Conservation (phyloP, 768 basidiomycete species). For the Boletus coccyginus region DNA sequence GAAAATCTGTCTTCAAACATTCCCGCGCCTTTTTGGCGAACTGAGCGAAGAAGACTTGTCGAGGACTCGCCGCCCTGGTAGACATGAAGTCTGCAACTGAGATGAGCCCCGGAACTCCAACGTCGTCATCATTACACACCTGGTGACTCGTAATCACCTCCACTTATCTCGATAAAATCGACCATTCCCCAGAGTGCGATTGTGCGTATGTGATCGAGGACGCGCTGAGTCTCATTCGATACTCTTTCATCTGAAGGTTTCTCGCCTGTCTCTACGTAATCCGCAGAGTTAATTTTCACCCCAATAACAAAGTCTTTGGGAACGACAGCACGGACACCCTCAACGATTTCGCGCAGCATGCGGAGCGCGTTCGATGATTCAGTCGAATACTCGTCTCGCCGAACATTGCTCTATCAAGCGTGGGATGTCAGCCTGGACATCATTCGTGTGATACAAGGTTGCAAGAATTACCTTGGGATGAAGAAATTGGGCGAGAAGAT, state of each 20-base stretch:
- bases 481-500: slow-evolving; percentile 77
- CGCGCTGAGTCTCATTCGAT: slow-evolving; percentile 33
- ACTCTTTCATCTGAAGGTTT: slow-evolving; percentile 32
- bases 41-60: slow-evolving; percentile 71
- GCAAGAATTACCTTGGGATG: slow-evolving; percentile 55
- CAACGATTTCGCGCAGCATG: slow-evolving; percentile 55
- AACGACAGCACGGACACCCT: slow-evolving; percentile 50
- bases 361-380: slow-evolving; percentile 44
- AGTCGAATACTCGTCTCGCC: slow-evolving; percentile 59
- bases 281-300: slow-evolving; percentile 78
- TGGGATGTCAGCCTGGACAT: slow-evolving; percentile 10
- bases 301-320: slow-evolving; percentile 66
- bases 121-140: slow-evolving; percentile 37
- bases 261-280: slow-evolving; percentile 49
- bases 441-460: not conserved
- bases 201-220: slow-evolving; percentile 56
- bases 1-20: slow-evolving; percentile 37
- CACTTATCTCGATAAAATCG: slow-evolving; percentile 87
- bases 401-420: slow-evolving; percentile 43
- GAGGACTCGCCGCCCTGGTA: slow-evolving; percentile 25
- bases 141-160: slow-evolving; percentile 81
- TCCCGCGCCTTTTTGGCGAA: slow-evolving; percentile 60
- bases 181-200: slow-evolving; percentile 64
- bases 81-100: slow-evolving; percentile 43
- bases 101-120: not conserved